phyloP scores from a whole-genome alignment of 495 filamentous ascomycete species.

The Aspergillus indologenus region DNA sequence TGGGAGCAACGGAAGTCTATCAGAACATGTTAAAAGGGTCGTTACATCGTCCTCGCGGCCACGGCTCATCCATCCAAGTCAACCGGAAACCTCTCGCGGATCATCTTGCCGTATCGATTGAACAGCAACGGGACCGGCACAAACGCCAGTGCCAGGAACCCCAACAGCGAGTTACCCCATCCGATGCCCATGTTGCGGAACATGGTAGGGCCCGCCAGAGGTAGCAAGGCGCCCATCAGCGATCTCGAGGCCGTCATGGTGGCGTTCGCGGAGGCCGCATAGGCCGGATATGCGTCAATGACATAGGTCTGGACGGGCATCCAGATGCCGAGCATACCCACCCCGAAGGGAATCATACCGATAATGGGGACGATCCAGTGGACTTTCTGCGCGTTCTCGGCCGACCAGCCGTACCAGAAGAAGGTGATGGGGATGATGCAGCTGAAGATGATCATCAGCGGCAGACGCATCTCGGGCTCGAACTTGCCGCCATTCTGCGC shows the following conservation, averaged over 20 bases:
- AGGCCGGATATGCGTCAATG: slow-evolving; percentile 46
- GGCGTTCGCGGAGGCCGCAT: slow-evolving; percentile 30
- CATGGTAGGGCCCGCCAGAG: slow-evolving; percentile 55
- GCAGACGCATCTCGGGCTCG: neutral
- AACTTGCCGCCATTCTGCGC: neutral
- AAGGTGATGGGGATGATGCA: slow-evolving; percentile 47
- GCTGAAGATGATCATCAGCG: neutral
- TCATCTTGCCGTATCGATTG: slow-evolving; percentile 26
- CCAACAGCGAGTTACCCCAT: slow-evolving; percentile 52
- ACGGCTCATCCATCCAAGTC: neutral
- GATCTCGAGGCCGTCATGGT: slow-evolving; percentile 41
- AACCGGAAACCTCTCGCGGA: neutral
- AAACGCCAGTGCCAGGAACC: slow-evolving; percentile 38
- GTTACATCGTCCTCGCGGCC: neutral
- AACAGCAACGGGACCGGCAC: slow-evolving; percentile 44
- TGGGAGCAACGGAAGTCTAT: neutral
- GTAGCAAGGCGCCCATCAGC: slow-evolving; percentile 55
- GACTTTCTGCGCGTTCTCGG: slow-evolving; percentile 18
- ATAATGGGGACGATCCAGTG: slow-evolving; percentile 45
- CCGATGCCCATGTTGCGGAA: slow-evolving; percentile 55
- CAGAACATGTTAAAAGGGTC: neutral
- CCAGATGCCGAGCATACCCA: slow-evolving; percentile 49
- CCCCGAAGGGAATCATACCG: slow-evolving; percentile 49
- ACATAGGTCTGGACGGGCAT: slow-evolving; percentile 50
- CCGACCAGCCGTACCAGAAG: slow-evolving; percentile 61